Conservation (phyloP, 2,329 filamentous ascomycete genomes). For the Exserohilum rostratum region DNA sequence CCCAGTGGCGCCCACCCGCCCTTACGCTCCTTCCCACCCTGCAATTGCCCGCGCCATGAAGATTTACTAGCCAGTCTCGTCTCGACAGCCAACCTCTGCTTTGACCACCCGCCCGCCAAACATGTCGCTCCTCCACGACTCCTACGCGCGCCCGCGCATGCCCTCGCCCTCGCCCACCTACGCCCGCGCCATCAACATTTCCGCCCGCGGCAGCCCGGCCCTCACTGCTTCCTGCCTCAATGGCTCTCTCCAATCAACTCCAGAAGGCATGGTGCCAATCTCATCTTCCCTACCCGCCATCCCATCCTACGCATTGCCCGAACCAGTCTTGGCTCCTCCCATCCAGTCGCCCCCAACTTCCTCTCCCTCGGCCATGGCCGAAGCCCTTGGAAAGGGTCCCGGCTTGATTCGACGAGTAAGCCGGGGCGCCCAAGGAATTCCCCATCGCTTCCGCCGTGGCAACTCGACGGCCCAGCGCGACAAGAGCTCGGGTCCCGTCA, state of each 20-base stretch:
- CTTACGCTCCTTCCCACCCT: conserved; percentile 24
- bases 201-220: conserved; percentile 50
- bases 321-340: conserved; percentile 64
- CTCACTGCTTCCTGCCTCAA: conserved; percentile 52
- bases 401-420: conserved; percentile 84
- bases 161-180: conserved; percentile 44
- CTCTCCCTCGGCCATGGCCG: conserved; percentile 65
- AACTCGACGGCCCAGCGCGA: conserved; percentile 78
- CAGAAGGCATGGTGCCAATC: conserved; percentile 65
- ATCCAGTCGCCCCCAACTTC: conserved; percentile 45
- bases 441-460: conserved; percentile 73
- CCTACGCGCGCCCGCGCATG: conserved; percentile 36
- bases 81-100: background rate
- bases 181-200: conserved; percentile 44
- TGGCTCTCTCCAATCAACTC: conserved; percentile 70
- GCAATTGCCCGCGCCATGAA: conserved; percentile 34
- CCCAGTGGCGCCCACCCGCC: conserved; percentile 32
- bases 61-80: conserved; percentile 23
- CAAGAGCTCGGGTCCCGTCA: conserved; percentile 85
- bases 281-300: conserved; percentile 54
- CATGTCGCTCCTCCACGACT: conserved; percentile 40
- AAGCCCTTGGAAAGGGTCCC: conserved; percentile 65
- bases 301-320: conserved; percentile 71
- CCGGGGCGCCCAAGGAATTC: conserved; percentile 75
- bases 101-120: conserved; percentile 18